Conservation (phyloP, 805 yeast species). For the Zygosaccharomyces bisporus region DNA sequence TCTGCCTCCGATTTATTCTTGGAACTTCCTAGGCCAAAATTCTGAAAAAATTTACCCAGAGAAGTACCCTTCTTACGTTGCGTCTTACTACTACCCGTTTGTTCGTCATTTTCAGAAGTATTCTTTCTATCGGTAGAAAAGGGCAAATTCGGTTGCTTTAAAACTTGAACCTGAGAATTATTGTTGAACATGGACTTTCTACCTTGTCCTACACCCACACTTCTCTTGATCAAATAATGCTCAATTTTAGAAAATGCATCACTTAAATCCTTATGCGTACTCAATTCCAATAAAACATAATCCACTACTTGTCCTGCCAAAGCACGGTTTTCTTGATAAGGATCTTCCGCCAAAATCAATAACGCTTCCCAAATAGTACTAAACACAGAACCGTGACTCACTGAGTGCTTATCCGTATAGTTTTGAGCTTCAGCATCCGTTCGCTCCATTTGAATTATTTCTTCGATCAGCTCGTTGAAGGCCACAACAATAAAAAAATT, state of each 20-base stretch:
- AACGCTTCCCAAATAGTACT: constrained; percentile 85
- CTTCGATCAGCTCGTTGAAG: constrained; percentile 78
- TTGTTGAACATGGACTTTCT: constrained; percentile 14
- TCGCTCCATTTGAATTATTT: constrained; percentile 56
- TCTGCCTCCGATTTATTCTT: constrained; percentile 12
- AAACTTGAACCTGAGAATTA: constrained; percentile 36
- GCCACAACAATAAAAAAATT: constrained; percentile 83
- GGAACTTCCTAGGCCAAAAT: constrained; percentile 27
- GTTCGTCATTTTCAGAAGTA: constrained; percentile 6
- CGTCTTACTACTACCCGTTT: background rate
- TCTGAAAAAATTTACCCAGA: constrained; percentile 29
- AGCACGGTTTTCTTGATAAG: constrained; percentile 73
- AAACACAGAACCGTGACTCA: constrained; percentile 84
- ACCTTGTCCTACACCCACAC: constrained; percentile 20
- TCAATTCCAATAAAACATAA: constrained; percentile 57
- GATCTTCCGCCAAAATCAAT: constrained; percentile 78
- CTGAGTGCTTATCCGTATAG: constrained; percentile 48
- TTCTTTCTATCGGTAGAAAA: constrained; percentile 12
- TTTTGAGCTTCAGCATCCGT: constrained; percentile 21
- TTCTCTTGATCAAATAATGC: constrained; percentile 53
- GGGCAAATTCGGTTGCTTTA: constrained; percentile 22
- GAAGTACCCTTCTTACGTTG: constrained; percentile 19
- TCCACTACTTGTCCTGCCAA: constrained; percentile 75
- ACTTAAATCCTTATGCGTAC: constrained; percentile 51
- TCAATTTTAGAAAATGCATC: constrained; percentile 65